A percentile compares a stretch with the other conserved stretches of the same genome.
These are phyloP conservation scores for Colletotrichum plurivorum DNA, from an alignment of 2,329 filamentous ascomycete species.

Conservation along the genomic window DNA sequence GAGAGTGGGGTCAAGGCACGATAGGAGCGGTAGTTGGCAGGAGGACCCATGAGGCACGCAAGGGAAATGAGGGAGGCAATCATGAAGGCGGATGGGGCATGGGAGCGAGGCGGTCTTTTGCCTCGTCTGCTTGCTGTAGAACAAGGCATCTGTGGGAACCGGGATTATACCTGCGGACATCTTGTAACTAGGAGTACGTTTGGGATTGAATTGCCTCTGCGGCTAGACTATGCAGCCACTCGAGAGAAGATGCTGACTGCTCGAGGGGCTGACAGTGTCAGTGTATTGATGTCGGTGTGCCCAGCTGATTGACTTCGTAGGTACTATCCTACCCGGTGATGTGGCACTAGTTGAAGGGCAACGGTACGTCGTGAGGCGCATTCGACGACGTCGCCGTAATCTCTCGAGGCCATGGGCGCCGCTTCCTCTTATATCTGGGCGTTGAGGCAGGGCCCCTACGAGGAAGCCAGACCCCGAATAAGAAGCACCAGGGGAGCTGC, in stretches of 20 bases:
- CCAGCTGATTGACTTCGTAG: too few species aligned
- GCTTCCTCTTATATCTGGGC: slow-evolving; percentile 17
- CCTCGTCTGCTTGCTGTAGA: slow-evolving; percentile 14
- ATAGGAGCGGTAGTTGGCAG: slow-evolving; percentile 6
- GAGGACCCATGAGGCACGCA: slow-evolving; percentile 8
- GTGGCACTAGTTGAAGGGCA: too few species aligned
- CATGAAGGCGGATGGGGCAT: not conserved
- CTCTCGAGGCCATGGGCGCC: not conserved
- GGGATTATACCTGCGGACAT: slow-evolving; percentile 33
- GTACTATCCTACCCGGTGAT: too few species aligned
- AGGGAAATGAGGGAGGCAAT: slow-evolving; percentile 19
- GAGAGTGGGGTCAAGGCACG: not conserved
- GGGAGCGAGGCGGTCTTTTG: slow-evolving; percentile 20
- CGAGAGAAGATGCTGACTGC: slow-evolving; percentile 22
- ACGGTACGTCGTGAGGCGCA: too few species aligned
- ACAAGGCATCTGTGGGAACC: slow-evolving; percentile 27
- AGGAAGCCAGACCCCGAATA: too few species aligned
- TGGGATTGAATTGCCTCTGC: slow-evolving; percentile 25
- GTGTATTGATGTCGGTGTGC: not conserved
- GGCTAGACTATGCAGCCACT: slow-evolving; percentile 33
- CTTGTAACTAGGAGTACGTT: slow-evolving; percentile 27
- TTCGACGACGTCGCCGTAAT: too few species aligned
- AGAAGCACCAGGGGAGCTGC: too few species aligned
- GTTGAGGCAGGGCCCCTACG: not conserved
- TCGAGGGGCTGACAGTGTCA: slow-evolving; percentile 11